These are phyloP conservation scores for Straminergon stramineum DNA, from an alignment of 225 moss, liverwort and hornwort genomes.

Conservation along the genomic window DNA sequence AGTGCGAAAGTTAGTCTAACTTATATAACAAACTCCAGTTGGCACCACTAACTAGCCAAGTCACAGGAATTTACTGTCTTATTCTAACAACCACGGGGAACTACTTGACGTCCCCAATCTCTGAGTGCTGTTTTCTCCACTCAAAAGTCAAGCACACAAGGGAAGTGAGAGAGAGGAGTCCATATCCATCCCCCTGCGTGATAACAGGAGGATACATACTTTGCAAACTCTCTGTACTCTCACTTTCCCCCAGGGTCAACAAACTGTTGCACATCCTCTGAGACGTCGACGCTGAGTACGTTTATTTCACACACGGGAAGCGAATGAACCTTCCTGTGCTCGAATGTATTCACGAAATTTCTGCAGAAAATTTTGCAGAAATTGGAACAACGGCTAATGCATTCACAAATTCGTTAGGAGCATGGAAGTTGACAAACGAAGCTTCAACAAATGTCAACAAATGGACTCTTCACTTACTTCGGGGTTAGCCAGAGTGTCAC, in stretches of 20 bases:
- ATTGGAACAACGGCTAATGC: background rate
- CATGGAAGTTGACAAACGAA: background rate
- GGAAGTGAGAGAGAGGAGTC: background rate
- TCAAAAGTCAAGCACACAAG: background rate
- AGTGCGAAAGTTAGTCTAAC: background rate
- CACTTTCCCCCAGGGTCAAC: background rate
- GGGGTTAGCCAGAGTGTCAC: background rate
- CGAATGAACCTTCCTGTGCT: background rate
- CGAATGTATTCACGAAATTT: background rate
- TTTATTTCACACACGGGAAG: background rate
- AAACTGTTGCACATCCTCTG: background rate
- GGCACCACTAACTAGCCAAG: background rate
- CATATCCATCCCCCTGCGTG: no score
- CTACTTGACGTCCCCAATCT: background rate
- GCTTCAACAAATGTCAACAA: background rate
- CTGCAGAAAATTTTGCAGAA: background rate
- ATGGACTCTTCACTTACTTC: background rate
- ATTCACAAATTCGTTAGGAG: no score
- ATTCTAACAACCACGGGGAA: background rate
- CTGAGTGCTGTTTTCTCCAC: no score
- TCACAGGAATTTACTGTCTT: background rate
- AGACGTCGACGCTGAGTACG: background rate
- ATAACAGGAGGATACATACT: no score
- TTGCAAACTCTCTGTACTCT: no score
- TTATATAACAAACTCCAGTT: background rate